Conservation (phyloP, 305 asterid species). For the Fraxinus platypoda region DNA sequence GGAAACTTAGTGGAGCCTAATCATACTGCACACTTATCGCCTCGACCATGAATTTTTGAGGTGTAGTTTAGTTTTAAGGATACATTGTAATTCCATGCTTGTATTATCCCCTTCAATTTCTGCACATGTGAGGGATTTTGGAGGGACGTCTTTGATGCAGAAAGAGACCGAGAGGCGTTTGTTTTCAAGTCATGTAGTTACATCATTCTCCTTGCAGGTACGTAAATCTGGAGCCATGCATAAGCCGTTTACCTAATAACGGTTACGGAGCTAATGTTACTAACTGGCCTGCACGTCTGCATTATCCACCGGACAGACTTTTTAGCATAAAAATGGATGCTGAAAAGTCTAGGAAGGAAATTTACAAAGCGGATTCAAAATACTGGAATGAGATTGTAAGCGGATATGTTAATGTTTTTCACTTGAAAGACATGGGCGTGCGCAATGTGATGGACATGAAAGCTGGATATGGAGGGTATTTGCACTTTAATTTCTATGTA, state of each 20-base stretch:
- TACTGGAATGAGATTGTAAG: conserved; percentile 45
- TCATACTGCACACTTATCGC: neutral
- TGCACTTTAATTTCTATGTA: neutral
- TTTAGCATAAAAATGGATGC: conserved; percentile 68
- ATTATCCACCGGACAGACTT: conserved; percentile 59
- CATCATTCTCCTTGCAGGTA: conserved; percentile 34
- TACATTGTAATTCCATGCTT: neutral
- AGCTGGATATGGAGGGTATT: conserved; percentile 75
- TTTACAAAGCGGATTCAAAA: conserved; percentile 60
- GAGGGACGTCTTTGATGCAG: neutral
- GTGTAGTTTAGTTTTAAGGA: neutral
- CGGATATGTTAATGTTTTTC: conserved; percentile 53
- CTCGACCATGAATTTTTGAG: neutral
- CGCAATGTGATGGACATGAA: conserved; percentile 75
- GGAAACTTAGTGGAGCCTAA: neutral
- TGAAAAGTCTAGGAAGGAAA: conserved; percentile 48
- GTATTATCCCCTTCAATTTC: neutral
- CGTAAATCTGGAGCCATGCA: conserved; percentile 41
- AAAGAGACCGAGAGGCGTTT: neutral
- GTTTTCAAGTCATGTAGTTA: neutral
- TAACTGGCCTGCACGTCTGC: conserved; percentile 66
- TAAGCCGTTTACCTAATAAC: conserved; percentile 52
- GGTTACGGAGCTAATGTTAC: conserved; percentile 54
- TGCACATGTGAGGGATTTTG: neutral
- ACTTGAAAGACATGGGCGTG: conserved; percentile 26